A percentile compares a stretch with the other conserved stretches of the same genome.
phyloP scores from a whole-genome alignment of 1,284 basidiomycete species.

The Tylopilus sp. region DNA sequence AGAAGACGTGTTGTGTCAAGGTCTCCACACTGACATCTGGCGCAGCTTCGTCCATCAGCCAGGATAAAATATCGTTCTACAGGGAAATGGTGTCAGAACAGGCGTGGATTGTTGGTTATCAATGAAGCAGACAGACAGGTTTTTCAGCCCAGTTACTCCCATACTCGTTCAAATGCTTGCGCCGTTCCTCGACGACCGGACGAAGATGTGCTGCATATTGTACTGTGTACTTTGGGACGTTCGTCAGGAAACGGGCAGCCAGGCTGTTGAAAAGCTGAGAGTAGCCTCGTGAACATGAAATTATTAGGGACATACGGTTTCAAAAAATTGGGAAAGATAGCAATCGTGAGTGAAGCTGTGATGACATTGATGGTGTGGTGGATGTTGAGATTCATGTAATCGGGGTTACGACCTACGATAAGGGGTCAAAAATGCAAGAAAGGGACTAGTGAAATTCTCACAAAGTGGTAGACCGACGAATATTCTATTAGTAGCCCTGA shows the following conservation, averaged over 20 bases:
- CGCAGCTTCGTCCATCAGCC: constrained; percentile 49
- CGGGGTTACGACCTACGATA: not conserved
- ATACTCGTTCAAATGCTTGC: not conserved
- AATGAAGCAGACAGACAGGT: not conserved
- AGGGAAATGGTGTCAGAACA: too few species aligned
- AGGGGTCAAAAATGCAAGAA: too few species aligned
- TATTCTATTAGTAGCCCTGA: not conserved
- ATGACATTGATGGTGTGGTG: not conserved
- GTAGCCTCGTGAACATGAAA: too few species aligned
- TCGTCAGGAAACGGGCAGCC: not conserved
- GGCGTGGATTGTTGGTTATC: too few species aligned
- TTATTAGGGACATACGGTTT: not conserved
- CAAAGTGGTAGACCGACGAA: not conserved
- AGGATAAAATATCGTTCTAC: constrained; percentile 38
- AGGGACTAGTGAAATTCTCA: not conserved
- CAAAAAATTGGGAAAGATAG: not conserved
- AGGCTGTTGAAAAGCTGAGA: too few species aligned
- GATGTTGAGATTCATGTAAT: not conserved
- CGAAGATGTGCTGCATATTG: not conserved
- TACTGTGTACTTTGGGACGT: not conserved
- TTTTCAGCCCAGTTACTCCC: not conserved
- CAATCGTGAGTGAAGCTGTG: not conserved
- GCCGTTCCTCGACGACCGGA: not conserved
- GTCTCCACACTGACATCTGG: constrained; percentile 41
- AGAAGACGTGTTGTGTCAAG: constrained; percentile 46